Evolutionary conservation across 1,284 basidiomycete genomes (phyloP).

Genomic region (Exsudoporus floridanus): DNA sequence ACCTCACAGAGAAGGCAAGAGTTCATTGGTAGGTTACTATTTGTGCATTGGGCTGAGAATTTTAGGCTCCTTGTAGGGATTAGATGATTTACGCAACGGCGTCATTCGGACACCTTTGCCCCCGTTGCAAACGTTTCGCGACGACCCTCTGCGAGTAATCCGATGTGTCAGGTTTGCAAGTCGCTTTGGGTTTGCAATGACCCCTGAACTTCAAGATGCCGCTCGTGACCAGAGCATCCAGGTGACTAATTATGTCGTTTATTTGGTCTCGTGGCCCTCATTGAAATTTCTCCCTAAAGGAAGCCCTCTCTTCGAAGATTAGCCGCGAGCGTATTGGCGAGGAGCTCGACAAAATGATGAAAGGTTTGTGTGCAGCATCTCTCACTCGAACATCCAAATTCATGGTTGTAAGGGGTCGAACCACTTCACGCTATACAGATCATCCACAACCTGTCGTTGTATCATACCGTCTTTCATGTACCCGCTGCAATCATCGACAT

Average conservation of each 20-base stretch:
- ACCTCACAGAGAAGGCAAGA: slow-evolving; percentile 76
- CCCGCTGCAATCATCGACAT: slow-evolving; percentile 45
- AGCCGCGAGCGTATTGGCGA: slow-evolving; percentile 88
- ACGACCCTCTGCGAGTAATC: slow-evolving; percentile 92
- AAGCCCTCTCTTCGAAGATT: slow-evolving; percentile 75
- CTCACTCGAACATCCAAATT: background rate
- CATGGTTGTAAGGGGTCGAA: slow-evolving; percentile 53
- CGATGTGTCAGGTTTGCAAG: slow-evolving; percentile 92
- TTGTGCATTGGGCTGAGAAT: slow-evolving; percentile 1
- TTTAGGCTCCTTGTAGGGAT: slow-evolving; percentile 52
- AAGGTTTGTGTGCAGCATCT: slow-evolving; percentile 47
- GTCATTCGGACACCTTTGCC: slow-evolving; percentile 89
- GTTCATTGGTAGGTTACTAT: background rate
- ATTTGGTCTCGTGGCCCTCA: background rate
- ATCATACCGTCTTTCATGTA: slow-evolving; percentile 68
- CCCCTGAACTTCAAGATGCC: slow-evolving; percentile 68
- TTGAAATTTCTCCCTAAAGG: slow-evolving; percentile 41
- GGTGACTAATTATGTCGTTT: slow-evolving; percentile 40
- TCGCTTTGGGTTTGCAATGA: slow-evolving; percentile 82
- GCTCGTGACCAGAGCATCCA: slow-evolving; percentile 70
- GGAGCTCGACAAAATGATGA: slow-evolving; percentile 89
- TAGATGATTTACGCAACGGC: slow-evolving; percentile 78
- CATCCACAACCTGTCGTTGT: slow-evolving; percentile 70
- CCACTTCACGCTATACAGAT: slow-evolving; percentile 74
- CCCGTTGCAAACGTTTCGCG: slow-evolving; percentile 86